Evolutionary conservation across 805 yeast genomes (phyloP).

Genomic region (Ogataea thermomethanolica): DNA sequence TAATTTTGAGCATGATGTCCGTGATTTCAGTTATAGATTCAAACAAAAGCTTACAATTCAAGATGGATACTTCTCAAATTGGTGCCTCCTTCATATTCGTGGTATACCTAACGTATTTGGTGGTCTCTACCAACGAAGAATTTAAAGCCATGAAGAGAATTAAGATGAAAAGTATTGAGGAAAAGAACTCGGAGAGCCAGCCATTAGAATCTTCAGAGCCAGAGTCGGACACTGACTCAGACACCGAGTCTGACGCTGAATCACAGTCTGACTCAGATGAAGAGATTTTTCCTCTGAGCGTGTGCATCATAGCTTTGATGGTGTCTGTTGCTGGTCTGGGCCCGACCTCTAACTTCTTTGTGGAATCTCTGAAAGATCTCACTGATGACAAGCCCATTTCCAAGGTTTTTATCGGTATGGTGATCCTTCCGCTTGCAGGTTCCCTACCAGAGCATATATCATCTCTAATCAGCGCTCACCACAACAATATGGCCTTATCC

Average conservation of each 20-base stretch:
- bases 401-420: slow-evolving; percentile 18
- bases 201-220: slow-evolving; percentile 7
- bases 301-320: slow-evolving; percentile 12
- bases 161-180: slow-evolving; percentile 7
- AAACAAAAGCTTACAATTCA: slow-evolving; percentile 8
- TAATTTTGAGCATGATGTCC: slow-evolving; percentile 11
- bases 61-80: slow-evolving; percentile 16
- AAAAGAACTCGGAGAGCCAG: slow-evolving; percentile 3
- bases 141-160: slow-evolving; percentile 15
- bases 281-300: slow-evolving; percentile 13
- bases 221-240: slow-evolving; percentile 11
- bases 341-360: slow-evolving; percentile 17
- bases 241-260: slow-evolving; percentile 5
- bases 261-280: slow-evolving; percentile 1
- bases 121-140: slow-evolving; percentile 16
- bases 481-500: slow-evolving; percentile 16
- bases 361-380: slow-evolving; percentile 13
- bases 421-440: slow-evolving; percentile 16
- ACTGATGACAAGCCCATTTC: slow-evolving; percentile 17
- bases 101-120: slow-evolving; percentile 10
- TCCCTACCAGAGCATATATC: slow-evolving; percentile 18
- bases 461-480: slow-evolving; percentile 17
- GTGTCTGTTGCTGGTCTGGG: slow-evolving; percentile 16
- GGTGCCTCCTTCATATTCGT: slow-evolving; percentile 16
- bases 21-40: slow-evolving; percentile 16